Evolutionary conservation across 139 green algal species (phyloP).

Genomic region (Closterium sp.): DNA sequence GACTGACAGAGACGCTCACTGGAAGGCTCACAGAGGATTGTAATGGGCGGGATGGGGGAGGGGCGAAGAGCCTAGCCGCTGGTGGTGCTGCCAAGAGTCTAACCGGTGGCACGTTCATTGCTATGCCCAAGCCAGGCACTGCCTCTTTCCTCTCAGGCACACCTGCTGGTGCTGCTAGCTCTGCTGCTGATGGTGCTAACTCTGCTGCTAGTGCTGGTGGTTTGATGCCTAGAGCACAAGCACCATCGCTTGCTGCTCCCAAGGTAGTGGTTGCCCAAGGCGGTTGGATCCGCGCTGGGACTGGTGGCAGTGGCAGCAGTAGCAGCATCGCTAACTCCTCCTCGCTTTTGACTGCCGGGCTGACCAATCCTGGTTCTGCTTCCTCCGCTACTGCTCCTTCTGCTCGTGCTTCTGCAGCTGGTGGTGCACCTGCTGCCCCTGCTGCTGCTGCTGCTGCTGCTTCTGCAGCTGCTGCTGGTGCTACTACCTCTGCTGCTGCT

Average conservation of each 20-base stretch:
- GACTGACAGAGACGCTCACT: not conserved
- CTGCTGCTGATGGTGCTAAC: not conserved
- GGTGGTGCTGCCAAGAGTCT: not conserved
- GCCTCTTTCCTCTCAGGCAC: not conserved
- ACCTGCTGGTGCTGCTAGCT: not conserved
- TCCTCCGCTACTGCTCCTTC: not conserved
- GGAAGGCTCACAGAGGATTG: not conserved
- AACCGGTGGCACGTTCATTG: not conserved
- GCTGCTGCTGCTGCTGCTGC: not conserved
- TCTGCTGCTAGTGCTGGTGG: not conserved
- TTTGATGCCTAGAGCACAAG: no score
- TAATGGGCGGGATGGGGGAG: not conserved
- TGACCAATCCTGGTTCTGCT: not conserved
- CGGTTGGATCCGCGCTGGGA: not conserved
- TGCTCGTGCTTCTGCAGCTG: not conserved
- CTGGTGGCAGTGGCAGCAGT: not conserved
- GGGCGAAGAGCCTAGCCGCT: not conserved
- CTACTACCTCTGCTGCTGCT: not conserved
- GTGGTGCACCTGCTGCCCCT: not conserved
- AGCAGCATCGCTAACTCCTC: not conserved
- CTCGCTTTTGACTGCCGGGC: not conserved
- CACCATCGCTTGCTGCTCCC: not conserved
- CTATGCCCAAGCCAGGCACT: not conserved
- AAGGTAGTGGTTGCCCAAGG: not conserved
- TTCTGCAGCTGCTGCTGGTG: not conserved